A percentile compares a stretch with the other conserved stretches of the same genome.
Conservation (phyloP, 2,329 filamentous ascomycete species). For the Colletotrichum sp. region DNA sequence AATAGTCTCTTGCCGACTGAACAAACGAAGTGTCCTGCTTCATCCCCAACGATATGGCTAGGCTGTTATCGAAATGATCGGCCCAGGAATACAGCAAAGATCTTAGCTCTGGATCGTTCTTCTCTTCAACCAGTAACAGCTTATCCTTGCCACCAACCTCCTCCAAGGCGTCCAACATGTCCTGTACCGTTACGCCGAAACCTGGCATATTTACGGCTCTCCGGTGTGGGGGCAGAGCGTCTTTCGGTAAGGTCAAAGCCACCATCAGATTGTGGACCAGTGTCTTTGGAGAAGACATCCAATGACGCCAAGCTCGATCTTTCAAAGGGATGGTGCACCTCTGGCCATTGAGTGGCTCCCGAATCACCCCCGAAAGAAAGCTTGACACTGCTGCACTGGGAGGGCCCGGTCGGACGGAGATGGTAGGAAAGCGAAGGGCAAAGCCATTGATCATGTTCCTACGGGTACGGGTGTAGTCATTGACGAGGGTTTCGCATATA, state of each 20-base stretch:
- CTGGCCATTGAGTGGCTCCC: not conserved
- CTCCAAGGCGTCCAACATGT: not conserved
- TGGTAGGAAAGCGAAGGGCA: slow-evolving; percentile 61
- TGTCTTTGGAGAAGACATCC: not conserved
- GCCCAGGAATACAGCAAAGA: not conserved
- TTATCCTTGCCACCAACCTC: not conserved
- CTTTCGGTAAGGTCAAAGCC: not conserved
- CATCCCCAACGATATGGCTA: not conserved
- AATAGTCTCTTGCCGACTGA: not conserved
- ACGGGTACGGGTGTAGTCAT: slow-evolving; percentile 52
- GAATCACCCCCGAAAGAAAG: not conserved
- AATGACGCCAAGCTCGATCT: not conserved
- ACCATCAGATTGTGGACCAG: not conserved
- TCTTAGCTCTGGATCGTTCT: not conserved
- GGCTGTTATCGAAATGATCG: not conserved
- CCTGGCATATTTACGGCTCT: not conserved
- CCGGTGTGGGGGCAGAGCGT: not conserved
- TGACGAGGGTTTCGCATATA: slow-evolving; percentile 58
- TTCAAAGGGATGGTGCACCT: not conserved
- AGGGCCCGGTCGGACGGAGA: not conserved
- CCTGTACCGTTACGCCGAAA: not conserved
- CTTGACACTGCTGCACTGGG: not conserved
- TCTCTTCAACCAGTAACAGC: not conserved
- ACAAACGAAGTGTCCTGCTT: not conserved
- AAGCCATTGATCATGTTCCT: slow-evolving; percentile 61